Conservation (phyloP, 208 protist species). For the Leishmania guyanensis region DNA sequence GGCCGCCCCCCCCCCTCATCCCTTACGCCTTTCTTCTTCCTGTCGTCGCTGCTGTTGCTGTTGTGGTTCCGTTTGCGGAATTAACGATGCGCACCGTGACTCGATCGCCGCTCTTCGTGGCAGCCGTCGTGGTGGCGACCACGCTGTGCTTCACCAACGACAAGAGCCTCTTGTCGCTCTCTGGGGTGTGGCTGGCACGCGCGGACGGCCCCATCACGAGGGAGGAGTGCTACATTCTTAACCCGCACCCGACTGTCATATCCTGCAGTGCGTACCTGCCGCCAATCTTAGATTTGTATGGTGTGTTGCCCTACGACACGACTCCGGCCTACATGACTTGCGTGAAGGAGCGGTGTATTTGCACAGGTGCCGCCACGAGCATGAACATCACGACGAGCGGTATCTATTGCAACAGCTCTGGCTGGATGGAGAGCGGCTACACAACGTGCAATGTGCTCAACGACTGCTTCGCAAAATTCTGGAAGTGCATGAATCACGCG, state of each 20-base stretch:
- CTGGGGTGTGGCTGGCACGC: not conserved
- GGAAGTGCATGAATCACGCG: slow-evolving; percentile 41
- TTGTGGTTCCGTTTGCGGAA: not conserved
- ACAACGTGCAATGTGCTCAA: slow-evolving; percentile 49
- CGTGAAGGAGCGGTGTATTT: slow-evolving; percentile 55
- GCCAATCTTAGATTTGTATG: slow-evolving; percentile 34
- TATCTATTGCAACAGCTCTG: slow-evolving; percentile 42
- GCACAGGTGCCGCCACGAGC: slow-evolving; percentile 24
- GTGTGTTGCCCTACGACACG: slow-evolving; percentile 38
- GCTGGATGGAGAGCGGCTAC: slow-evolving; percentile 45
- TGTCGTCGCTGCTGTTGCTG: too few species aligned
- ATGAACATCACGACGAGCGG: slow-evolving; percentile 34
- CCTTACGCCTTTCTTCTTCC: not conserved
- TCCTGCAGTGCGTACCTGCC: slow-evolving; percentile 34
- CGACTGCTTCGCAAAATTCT: slow-evolving; percentile 56
- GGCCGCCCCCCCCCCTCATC: too few species aligned
- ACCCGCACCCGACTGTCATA: slow-evolving; percentile 41
- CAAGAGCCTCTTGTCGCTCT: not conserved
- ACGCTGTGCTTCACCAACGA: not conserved
- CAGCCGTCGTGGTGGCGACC: not conserved
- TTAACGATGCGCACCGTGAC: slow-evolving; percentile 3
- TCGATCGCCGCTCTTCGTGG: not conserved
- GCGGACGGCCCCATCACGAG: slow-evolving; percentile 40
- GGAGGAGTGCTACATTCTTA: slow-evolving; percentile 44
- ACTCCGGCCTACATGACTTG: slow-evolving; percentile 38